Evolutionary conservation across 331 rosid species (phyloP), one percentile per base, ranked within the genome.

Genomic region (Malus hybrid): DNA sequence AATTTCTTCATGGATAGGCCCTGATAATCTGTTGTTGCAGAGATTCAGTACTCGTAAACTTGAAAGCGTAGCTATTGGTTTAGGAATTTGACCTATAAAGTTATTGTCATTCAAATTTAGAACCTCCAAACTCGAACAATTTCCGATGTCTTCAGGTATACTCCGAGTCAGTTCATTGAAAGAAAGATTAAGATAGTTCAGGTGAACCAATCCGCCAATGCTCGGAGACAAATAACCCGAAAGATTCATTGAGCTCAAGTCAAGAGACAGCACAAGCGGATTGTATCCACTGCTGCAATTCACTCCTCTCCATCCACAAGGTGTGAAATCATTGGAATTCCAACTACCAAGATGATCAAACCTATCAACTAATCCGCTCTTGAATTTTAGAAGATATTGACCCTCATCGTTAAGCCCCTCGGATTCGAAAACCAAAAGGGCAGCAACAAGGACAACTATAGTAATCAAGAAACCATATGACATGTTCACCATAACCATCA

Each of bases 301-400:
- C 70, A 81, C 81, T 56, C 81, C 84, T 28, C n/a, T 63, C 84
- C 84, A 81, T 65, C 78, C 61, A 72, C 84, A 81, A 65, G 84
- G 84, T 34, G 84, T 76, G 77, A 63, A 63, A 32, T 81, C 81
- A 48, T 34, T 71, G 24, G 84, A 58, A 48, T 76, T 76, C 84
- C 84, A 81, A 55, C 71, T 71, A 18, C 75, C 26, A 71, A 81
- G 72, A 53, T 76, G 46, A 18, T 60, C 71, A 48, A 64, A 71
- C 9, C 26, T 5, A 26, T 81, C 84, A 71, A 71, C 70, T 19
- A 81, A 57, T 69, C 78, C 19, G 46, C 75, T 81, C 70, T 76
- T 81, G n/a, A 81, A 26, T 18, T 81, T 71, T 48, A 81, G 57
- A 50, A 81, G 84, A 71, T 48, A 50, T 76, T 65, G 78, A 58